Evolutionary conservation across 176 grass and related monocot genomes (phyloP), one percentile per base, ranked within the genome.

Genomic region (Lolium multiflorum): DNA sequence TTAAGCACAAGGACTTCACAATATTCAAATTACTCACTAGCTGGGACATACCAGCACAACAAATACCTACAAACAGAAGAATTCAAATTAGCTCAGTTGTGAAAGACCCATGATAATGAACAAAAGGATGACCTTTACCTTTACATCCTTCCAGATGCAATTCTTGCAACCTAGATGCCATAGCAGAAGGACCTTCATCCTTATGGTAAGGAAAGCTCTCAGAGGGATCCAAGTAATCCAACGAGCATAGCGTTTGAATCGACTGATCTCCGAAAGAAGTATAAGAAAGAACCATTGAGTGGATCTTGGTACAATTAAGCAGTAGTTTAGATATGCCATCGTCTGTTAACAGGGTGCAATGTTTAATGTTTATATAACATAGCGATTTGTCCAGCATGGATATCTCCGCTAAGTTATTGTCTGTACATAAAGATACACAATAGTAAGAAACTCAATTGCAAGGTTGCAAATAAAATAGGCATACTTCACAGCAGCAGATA

Each of bases 361-460:
- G 86, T 85, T 81, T 91, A 86, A 94, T 87, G 87, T 91, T 94
- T 94, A 94, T 84, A 64, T 91, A 94, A 74, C 65, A 87, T 17
- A 94, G 81, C 70, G 87, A 89, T 63, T 64, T 71, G 81, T 66
- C 84, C 25, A 94, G 59, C 51, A 41, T 28, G 35, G 87, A 89
- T 48, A 94, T 85, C 71, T 82, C 28, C 84, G 56, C 11, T 84
- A 94, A 61, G 77, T 84, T 74, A 73, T 58, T 10, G 84, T 94
- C 89, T 94, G 92, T 82, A 35, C 43, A 77, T 7, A 64, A 21
- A 28, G 15, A 52, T 6, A 24, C 12, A 72, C n/a, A 73, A 50
- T 50, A 74, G 50, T 7, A 74, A 74, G 21, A 74, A 49, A 74
- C n/a, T 54, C 58, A 37, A 54, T 83, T 62, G 71, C 15, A 71